Percentiles rank a stretch among this genome's conserved stretches.
These are phyloP conservation scores for Fragilariopsis cylindrus DNA, from an alignment of 108 stramenopile species.

Conservation along the genomic window DNA sequence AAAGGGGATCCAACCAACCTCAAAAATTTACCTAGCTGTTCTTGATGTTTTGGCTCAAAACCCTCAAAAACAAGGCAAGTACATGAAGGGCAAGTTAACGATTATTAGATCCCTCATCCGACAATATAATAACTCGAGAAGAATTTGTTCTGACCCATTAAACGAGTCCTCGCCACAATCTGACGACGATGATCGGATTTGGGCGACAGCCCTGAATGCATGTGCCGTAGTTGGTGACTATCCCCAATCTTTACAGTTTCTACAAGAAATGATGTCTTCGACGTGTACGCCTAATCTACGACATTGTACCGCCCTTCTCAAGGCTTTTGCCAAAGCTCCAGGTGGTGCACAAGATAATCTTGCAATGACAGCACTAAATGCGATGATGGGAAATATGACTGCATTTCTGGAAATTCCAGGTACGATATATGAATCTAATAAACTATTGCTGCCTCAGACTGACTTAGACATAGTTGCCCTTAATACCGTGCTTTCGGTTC, in stretches of 20 bases:
- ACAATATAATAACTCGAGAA: constrained; percentile 30
- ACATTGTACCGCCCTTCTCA: constrained; percentile 33
- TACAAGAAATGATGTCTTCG: constrained; percentile 32
- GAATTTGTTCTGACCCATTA: neutral
- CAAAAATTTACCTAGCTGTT: constrained; percentile 48
- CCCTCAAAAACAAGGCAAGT: no score
- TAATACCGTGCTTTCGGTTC: constrained; percentile 47
- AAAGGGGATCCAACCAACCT: constrained; percentile 45
- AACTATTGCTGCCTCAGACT: constrained; percentile 13
- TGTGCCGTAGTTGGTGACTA: constrained; percentile 44
- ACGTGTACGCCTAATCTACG: constrained; percentile 14
- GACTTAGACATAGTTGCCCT: constrained; percentile 41
- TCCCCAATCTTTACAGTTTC: constrained; percentile 26
- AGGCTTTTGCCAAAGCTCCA: constrained; percentile 32
- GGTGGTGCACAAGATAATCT: constrained; percentile 28
- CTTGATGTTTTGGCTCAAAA: constrained; percentile 46
- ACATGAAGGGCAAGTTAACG: constrained; percentile 33
- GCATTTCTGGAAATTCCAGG: neutral
- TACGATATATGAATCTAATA: neutral
- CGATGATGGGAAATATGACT: constrained; percentile 20
- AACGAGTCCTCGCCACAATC: neutral
- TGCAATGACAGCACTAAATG: constrained; percentile 24
- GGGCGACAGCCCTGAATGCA: constrained; percentile 36
- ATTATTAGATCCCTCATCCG: constrained; percentile 49
- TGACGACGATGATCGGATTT: constrained; percentile 24